Percentiles rank a stretch among this genome's conserved stretches.
Evolutionary conservation across 495 filamentous ascomycete genomes (phyloP).

Genomic region (Cercophora samala): DNA sequence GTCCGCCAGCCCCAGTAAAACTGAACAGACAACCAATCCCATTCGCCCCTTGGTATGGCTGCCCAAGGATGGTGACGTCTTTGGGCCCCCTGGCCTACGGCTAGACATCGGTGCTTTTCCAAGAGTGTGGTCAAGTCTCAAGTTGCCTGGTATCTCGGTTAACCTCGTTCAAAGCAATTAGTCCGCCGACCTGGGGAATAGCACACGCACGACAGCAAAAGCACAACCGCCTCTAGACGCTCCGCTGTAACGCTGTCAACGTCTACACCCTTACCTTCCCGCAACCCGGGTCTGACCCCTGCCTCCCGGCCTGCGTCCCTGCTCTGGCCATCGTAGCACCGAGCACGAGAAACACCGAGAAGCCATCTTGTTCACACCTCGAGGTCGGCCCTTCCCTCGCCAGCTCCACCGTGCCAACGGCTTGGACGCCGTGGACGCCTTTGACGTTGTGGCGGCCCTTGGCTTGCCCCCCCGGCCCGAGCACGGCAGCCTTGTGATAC

Average conservation of each 20-base stretch:
- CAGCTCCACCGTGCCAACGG: background rate
- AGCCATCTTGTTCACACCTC: background rate
- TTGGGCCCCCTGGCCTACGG: background rate
- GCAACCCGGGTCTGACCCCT: background rate
- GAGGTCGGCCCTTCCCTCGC: slow-evolving; percentile 16
- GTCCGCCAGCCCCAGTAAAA: slow-evolving; percentile 1
- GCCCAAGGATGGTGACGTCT: slow-evolving; percentile 1
- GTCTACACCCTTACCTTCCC: background rate
- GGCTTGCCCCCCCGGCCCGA: background rate
- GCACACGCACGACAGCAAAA: background rate
- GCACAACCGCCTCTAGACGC: background rate
- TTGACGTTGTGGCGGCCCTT: background rate
- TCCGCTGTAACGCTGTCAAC: slow-evolving; percentile 1
- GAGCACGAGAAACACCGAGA: slow-evolving; percentile 14
- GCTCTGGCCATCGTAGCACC: slow-evolving; percentile 5
- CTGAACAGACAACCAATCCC: background rate
- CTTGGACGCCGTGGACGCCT: background rate
- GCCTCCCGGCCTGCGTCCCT: background rate
- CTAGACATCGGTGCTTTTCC: slow-evolving; percentile 5
- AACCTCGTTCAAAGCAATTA: background rate
- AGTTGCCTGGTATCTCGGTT: slow-evolving; percentile 2
- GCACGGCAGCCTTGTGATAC: background rate
- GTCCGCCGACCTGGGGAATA: background rate
- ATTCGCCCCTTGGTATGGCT: background rate
- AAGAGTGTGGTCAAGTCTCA: background rate